Conservation (phyloP, 148 eudicot species). For the Cornus kousa region DNA sequence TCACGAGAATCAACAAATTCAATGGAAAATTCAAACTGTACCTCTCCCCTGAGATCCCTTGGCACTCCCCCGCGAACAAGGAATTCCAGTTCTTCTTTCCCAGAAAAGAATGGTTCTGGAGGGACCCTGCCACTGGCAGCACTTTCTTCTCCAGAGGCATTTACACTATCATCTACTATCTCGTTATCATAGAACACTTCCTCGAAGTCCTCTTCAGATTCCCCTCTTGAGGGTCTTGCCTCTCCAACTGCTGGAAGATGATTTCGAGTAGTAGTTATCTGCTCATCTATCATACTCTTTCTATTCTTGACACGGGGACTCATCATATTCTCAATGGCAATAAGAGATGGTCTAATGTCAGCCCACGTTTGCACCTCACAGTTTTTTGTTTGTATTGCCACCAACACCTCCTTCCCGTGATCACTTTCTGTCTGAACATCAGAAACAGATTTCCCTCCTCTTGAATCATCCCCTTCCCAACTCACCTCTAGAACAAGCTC, state of each 20-base stretch:
- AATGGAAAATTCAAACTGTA: conserved; percentile 19
- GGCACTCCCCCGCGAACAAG: conserved; percentile 96
- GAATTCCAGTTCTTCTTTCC: conserved; percentile 79
- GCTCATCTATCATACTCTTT: conserved; percentile 27
- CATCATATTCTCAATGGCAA: conserved; percentile 58
- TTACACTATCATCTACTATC: conserved; percentile 19
- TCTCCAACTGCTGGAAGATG: conserved; percentile 37
- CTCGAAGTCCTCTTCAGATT: conserved; percentile 32
- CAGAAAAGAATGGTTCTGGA: conserved; percentile 38
- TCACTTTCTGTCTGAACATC: conserved; percentile 31
- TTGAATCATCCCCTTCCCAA: conserved; percentile 42
- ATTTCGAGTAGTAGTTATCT: conserved; percentile 13
- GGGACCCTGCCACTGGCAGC: conserved; percentile 15
- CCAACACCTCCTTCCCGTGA: conserved; percentile 27
- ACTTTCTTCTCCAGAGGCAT: conserved; percentile 24
- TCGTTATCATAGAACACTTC: conserved; percentile 33
- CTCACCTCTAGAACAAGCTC: conserved; percentile 21
- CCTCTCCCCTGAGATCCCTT: conserved; percentile 92
- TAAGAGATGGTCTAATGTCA: conserved; percentile 52
- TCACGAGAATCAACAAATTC: neutral
- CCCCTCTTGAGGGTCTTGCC: conserved; percentile 25
- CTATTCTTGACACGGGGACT: conserved; percentile 46
- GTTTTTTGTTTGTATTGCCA: conserved; percentile 28
- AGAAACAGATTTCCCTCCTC: conserved; percentile 30
- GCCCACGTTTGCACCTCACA: conserved; percentile 56